Evolutionary conservation across 805 yeast species (phyloP).

Genomic region (Ogataea trehalophila): DNA sequence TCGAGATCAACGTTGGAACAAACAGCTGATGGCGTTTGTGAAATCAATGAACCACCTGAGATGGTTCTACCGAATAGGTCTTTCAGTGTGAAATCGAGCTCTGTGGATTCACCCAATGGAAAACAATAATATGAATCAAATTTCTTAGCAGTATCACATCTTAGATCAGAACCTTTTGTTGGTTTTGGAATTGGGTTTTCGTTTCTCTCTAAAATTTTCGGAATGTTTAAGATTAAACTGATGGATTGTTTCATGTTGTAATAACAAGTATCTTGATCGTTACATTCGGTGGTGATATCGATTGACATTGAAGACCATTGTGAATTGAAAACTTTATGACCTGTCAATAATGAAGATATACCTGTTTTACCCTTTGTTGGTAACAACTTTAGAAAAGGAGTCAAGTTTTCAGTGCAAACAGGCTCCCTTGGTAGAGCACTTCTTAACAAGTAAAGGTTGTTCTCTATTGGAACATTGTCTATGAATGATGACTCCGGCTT

Average conservation of each 20-base stretch:
- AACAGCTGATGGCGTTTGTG: conserved; percentile 38
- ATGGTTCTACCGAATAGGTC: conserved; percentile 69
- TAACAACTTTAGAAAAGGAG: conserved; percentile 83
- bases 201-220: conserved; percentile 57
- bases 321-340: conserved; percentile 85
- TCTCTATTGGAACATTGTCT: conserved; percentile 27
- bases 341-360: conserved; percentile 76
- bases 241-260: conserved; percentile 60
- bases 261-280: conserved; percentile 35
- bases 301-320: conserved; percentile 93
- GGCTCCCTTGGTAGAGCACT: conserved; percentile 95
- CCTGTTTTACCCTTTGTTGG: conserved; percentile 95
- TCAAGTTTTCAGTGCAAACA: conserved; percentile 91
- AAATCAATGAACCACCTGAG: conserved; percentile 59
- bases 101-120: conserved; percentile 55
- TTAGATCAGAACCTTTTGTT: conserved; percentile 56
- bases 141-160: conserved; percentile 66
- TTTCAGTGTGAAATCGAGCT: conserved; percentile 47
- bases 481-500: conserved; percentile 20
- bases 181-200: conserved; percentile 79
- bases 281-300: conserved; percentile 62
- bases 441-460: conserved; percentile 53
- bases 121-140: conserved; percentile 67
- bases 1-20: conserved; percentile 37
- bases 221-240: conserved; percentile 68